Percentiles rank a stretch among this genome's conserved stretches.
phyloP scores from a whole-genome alignment of 202 grass and related monocot genomes.

The Saccharum hybrid region DNA sequence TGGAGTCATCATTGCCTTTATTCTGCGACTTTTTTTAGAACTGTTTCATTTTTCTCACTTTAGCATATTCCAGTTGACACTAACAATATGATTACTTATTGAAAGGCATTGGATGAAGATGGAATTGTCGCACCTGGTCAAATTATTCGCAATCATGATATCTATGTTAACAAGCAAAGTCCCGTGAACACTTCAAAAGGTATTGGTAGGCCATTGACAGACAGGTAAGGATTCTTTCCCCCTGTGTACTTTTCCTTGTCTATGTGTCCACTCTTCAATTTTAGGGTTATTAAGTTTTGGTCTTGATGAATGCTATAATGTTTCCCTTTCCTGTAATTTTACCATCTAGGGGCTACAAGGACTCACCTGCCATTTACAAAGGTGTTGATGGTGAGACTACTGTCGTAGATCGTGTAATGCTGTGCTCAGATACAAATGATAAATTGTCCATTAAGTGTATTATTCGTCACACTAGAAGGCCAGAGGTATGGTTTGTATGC shows the following conservation, averaged over 20 bases:
- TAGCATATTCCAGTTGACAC: too few species aligned
- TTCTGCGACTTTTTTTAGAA: background rate
- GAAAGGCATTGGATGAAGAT: slow-evolving; percentile 78
- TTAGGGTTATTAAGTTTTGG: background rate
- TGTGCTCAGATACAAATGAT: slow-evolving; percentile 79
- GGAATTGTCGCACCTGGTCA: slow-evolving; percentile 83
- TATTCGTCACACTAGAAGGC: slow-evolving; percentile 79
- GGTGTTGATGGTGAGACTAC: slow-evolving; percentile 87
- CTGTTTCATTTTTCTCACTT: background rate
- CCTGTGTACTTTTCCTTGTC: background rate
- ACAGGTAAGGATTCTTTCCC: slow-evolving; percentile 38
- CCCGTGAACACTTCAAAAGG: slow-evolving; percentile 43
- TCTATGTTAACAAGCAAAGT: slow-evolving; percentile 78
- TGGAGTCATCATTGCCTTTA: too few species aligned
- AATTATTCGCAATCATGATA: slow-evolving; percentile 89
- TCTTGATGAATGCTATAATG: slow-evolving; percentile 32
- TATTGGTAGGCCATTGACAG: slow-evolving; percentile 35
- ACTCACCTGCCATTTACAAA: slow-evolving; percentile 68
- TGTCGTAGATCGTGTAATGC: slow-evolving; percentile 77
- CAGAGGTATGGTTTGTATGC: slow-evolving; percentile 57
- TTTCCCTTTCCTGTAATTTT: slow-evolving; percentile 29
- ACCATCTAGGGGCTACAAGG: slow-evolving; percentile 61
- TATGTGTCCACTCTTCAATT: background rate
- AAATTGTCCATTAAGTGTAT: slow-evolving; percentile 92
- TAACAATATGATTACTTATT: slow-evolving; percentile 29